Evolutionary conservation across 2,329 filamentous ascomycete species (phyloP).

Genomic region (Arthrobotrys conoides): DNA sequence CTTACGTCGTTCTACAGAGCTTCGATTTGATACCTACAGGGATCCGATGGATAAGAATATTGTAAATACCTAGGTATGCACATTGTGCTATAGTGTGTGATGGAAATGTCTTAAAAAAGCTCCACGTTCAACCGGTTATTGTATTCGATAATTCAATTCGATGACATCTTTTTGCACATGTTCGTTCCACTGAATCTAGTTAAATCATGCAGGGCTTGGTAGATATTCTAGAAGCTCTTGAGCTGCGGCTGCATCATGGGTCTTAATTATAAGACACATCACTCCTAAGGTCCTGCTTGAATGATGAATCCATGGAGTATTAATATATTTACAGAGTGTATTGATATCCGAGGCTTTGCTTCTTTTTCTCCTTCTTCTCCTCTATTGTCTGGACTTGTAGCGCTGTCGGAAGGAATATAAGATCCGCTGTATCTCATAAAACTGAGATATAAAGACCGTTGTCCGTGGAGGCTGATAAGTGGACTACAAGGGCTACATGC

Average conservation of each 20-base stretch:
- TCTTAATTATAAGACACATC: too few relatives aligned
- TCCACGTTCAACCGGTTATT: background rate
- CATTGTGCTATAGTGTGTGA: background rate
- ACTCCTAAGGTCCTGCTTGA: too few relatives aligned
- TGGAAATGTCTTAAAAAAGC: background rate
- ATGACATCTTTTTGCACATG: background rate
- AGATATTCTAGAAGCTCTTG: conserved; percentile 1
- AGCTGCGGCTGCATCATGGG: background rate
- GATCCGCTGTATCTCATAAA: too few relatives aligned
- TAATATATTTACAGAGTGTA: too few relatives aligned
- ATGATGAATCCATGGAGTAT: too few relatives aligned
- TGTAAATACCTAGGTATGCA: background rate
- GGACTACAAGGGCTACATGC: too few relatives aligned
- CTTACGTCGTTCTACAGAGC: background rate
- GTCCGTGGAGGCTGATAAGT: too few relatives aligned
- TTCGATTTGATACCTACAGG: background rate
- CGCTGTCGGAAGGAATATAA: too few relatives aligned
- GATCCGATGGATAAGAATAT: background rate
- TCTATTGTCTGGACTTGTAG: too few relatives aligned
- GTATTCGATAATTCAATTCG: background rate
- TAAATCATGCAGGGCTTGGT: background rate
- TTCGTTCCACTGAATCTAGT: background rate
- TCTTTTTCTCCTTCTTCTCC: too few relatives aligned
- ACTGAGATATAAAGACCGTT: too few relatives aligned
- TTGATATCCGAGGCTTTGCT: too few relatives aligned